Evolutionary conservation across 2,329 filamentous ascomycete species (phyloP), one percentile per base, ranked within the genome.

Genomic region (Ophiocordyceps camponoti-rufipedis): DNA sequence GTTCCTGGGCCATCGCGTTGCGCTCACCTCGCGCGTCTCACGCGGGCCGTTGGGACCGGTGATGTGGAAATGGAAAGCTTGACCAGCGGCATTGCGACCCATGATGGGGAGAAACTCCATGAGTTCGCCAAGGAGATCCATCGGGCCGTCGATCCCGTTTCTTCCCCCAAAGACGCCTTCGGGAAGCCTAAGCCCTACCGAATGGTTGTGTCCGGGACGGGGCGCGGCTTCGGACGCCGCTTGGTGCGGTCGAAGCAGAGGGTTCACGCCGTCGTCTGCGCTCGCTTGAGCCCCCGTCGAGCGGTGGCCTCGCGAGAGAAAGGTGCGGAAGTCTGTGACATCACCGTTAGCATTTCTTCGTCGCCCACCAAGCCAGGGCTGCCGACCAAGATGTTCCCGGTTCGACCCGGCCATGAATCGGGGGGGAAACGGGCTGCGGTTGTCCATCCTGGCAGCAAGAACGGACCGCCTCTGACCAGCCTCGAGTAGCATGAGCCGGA

Each of bases 231-330:
- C 71, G 46, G 65, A 64, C 23, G 57, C 60, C 28, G 62, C 54
- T 19, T 66, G 63, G 43, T 57, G 62, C 42, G 85, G 80, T 51
- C 87, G 82, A 45, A 96, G 75, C 12, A 96, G 70, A 41, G 89
- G 89, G 56, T 96, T 95, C 19, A 79, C 71, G 4, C 86, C 87
- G 57, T 95, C 88, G 51, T 94, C 86, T 32, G 74, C 71, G 28
- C 70, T 70, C 47, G 74, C 70, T 45, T 74, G 64, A 31, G 72
- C 67, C 18, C 64, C 66, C 42, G 69, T 69, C 45, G 71, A 61
- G 47, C 75, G 69, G 53, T 78, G 72, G 49, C 69, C 63, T 51
- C 74, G 61, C 19, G 62, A 62, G 68, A 62, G 68, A 48, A 67
- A 69, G 51, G 60, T 70, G 41, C 68, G 64, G 54, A 73, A 72